Evolutionary conservation across 495 filamentous ascomycete species (phyloP).

Genomic region (Aspergillus incahuasiensis): DNA sequence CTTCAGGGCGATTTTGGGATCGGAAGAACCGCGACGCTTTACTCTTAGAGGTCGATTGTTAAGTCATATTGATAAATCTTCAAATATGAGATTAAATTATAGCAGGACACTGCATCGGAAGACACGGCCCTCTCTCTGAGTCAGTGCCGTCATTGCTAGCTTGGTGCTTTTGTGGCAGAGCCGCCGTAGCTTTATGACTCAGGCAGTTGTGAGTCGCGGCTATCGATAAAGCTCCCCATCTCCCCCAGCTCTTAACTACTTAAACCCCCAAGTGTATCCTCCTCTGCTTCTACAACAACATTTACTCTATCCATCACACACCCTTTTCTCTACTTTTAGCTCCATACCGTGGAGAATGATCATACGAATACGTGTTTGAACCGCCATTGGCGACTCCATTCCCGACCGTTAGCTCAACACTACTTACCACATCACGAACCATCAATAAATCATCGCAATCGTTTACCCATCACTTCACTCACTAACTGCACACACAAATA

Average conservation of each 20-base stretch:
- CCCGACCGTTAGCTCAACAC: conserved; percentile 12
- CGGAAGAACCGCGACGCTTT: not conserved
- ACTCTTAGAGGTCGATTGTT: not conserved
- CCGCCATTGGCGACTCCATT: conserved; percentile 27
- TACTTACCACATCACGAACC: not conserved
- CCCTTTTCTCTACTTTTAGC: not conserved
- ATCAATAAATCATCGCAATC: not conserved
- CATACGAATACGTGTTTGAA: conserved; percentile 42
- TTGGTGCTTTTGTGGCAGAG: not conserved
- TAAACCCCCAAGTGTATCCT: conserved; percentile 4
- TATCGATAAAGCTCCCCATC: conserved; percentile 39
- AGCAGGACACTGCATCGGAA: not conserved
- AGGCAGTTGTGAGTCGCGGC: conserved; percentile 18
- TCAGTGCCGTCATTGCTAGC: not conserved
- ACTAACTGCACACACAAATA: not conserved
- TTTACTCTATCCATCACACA: not conserved
- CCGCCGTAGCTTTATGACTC: conserved; percentile 14
- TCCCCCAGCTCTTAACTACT: conserved; percentile 9
- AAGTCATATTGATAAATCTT: not conserved
- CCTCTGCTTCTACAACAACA: not conserved
- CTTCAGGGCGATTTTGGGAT: not conserved
- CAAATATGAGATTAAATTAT: not conserved
- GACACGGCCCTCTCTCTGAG: not conserved
- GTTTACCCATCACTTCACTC: not conserved
- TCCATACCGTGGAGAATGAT: conserved; percentile 35